phyloP scores from a whole-genome alignment of 2,329 filamentous ascomycete species.

The Neopestalotiopsis sp. region DNA sequence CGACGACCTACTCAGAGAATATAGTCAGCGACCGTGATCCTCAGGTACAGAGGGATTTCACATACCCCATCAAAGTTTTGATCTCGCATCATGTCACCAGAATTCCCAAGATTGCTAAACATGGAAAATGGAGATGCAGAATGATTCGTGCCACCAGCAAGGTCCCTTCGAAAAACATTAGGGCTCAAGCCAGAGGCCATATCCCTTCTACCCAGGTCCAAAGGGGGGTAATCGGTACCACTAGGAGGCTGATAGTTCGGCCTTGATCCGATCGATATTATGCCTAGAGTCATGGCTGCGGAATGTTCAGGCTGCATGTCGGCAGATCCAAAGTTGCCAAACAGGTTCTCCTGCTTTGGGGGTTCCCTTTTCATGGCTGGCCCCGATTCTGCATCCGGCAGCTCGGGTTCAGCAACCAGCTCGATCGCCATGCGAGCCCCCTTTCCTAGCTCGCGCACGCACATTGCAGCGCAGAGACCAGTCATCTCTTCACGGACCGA shows the following conservation, averaged over 20 bases:
- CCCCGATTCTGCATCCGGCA: background rate
- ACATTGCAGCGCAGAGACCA: constrained; percentile 5
- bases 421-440: constrained; percentile 4
- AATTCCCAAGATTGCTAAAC: constrained; percentile 49
- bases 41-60: constrained; percentile 27
- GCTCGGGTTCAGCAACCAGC: background rate
- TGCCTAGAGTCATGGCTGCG: constrained; percentile 46
- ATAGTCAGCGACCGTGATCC: constrained; percentile 20
- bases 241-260: constrained; percentile 43
- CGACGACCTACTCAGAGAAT: too few relatives aligned
- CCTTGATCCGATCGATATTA: constrained; percentile 45
- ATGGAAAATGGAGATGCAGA: constrained; percentile 56
- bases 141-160: constrained; percentile 37
- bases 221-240: constrained; percentile 44
- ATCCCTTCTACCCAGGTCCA: constrained; percentile 44
- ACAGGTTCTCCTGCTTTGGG: constrained; percentile 30
- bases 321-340: constrained; percentile 29
- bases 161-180: constrained; percentile 40
- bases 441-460: background rate
- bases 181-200: constrained; percentile 37
- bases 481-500: constrained; percentile 8
- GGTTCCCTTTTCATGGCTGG: constrained; percentile 18
- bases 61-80: constrained; percentile 65
- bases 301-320: constrained; percentile 45
- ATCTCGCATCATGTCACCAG: constrained; percentile 48